phyloP scores from a whole-genome alignment of 148 eudicot genomes.

The Rhododendron mucronatum region DNA sequence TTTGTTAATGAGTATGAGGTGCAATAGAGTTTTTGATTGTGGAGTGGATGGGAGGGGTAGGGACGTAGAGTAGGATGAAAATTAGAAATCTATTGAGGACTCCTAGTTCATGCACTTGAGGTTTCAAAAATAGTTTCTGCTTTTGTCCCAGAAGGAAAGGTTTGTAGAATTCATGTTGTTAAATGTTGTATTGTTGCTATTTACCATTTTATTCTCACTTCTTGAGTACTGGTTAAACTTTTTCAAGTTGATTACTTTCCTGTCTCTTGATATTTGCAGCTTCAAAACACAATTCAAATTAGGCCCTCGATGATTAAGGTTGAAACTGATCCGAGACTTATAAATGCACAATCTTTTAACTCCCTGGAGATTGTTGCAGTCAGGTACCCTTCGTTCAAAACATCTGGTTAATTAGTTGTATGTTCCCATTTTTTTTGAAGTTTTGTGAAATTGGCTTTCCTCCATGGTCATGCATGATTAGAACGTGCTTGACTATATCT shows the following conservation, averaged over 20 bases:
- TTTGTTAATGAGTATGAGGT: not conserved
- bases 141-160: not conserved
- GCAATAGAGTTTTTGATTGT: not conserved
- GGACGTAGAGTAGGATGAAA: not conserved
- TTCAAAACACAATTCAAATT: constrained; percentile 56
- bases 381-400: constrained; percentile 37
- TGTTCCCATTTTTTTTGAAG: not conserved
- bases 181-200: not conserved
- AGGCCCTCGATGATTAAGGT: constrained; percentile 76
- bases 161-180: not conserved
- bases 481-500: not conserved
- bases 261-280: constrained; percentile 31
- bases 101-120: not conserved
- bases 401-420: not conserved
- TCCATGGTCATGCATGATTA: not conserved
- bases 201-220: not conserved
- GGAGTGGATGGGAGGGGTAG: not conserved
- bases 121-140: not conserved
- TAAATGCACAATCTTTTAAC: constrained; percentile 26
- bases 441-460: not conserved
- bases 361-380: constrained; percentile 66
- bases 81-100: not conserved
- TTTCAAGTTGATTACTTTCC: constrained; percentile 4
- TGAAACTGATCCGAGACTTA: constrained; percentile 7
- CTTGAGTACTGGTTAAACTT: not conserved